A percentile compares a stretch with the other conserved stretches of the same genome.
phyloP scores from a whole-genome alignment of 768 basidiomycete genomes.

The Coprinopsis sp. region DNA sequence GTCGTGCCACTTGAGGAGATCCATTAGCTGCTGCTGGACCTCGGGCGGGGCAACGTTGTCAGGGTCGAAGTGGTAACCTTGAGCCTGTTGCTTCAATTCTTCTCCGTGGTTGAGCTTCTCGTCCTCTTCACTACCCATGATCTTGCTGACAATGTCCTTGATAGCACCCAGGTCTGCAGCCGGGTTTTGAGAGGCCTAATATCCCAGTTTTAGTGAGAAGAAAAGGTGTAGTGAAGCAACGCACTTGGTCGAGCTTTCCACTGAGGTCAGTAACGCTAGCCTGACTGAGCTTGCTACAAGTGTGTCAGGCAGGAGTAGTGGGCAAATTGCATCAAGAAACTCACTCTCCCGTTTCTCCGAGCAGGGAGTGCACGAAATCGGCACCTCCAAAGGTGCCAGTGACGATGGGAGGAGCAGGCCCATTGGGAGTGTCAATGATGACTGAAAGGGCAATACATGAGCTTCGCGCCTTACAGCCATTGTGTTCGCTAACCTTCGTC shows the following conservation, averaged over 20 bases:
- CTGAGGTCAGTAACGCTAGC: constrained; percentile 57
- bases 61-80: constrained; percentile 62
- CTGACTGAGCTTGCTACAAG: constrained; percentile 57
- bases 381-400: constrained; percentile 65
- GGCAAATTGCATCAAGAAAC: constrained; percentile 11
- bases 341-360: constrained; percentile 64
- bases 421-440: constrained; percentile 48
- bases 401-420: constrained; percentile 56
- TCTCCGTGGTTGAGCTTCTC: constrained; percentile 53
- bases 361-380: constrained; percentile 62
- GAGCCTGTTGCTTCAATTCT: constrained; percentile 46
- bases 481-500: constrained; percentile 40
- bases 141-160: constrained; percentile 41
- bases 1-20: constrained; percentile 62
- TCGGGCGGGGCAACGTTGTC: constrained; percentile 59
- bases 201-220: neutral
- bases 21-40: constrained; percentile 51
- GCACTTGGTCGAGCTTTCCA: constrained; percentile 42
- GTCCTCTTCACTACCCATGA: constrained; percentile 33
- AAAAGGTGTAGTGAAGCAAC: neutral
- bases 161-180: constrained; percentile 33
- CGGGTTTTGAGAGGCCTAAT: constrained; percentile 18
- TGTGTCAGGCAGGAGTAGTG: constrained; percentile 3
- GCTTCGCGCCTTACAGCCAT: neutral
- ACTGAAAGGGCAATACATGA: constrained; percentile 27